Conservation (phyloP, 306 rosid species). For the Quercus gilva region DNA sequence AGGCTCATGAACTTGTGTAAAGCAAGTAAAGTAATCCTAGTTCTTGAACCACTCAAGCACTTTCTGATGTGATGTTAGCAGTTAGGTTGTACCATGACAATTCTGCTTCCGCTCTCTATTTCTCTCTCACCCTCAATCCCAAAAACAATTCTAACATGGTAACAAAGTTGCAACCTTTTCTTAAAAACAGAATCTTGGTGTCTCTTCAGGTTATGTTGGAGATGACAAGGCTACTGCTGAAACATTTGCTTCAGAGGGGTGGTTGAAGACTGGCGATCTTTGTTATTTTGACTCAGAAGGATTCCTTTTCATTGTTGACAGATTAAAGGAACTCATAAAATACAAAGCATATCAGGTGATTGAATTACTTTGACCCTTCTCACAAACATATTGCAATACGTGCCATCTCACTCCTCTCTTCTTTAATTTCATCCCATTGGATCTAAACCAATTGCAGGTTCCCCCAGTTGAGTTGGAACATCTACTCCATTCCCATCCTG, state of each 20-base stretch:
- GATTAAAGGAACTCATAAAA: constrained; percentile 89
- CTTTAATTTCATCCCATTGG: neutral
- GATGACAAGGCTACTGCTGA: constrained; percentile 78
- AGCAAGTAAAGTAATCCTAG: too few relatives aligned
- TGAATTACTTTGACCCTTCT: neutral
- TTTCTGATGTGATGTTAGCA: too few relatives aligned
- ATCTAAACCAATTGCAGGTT: constrained; percentile 54
- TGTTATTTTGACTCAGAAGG: constrained; percentile 90
- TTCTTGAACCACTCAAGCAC: too few relatives aligned
- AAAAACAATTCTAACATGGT: too few relatives aligned
- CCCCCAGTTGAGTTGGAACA: constrained; percentile 92
- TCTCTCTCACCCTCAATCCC: too few relatives aligned
- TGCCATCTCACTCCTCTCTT: neutral
- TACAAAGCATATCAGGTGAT: constrained; percentile 92
- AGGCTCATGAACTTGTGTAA: too few relatives aligned
- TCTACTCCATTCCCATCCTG: constrained; percentile 66
- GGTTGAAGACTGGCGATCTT: constrained; percentile 95
- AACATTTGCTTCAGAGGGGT: constrained; percentile 81
- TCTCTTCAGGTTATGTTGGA: constrained; percentile 68
- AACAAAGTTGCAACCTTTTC: too few relatives aligned
- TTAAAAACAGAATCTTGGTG: neutral
- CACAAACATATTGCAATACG: neutral
- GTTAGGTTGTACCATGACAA: too few relatives aligned
- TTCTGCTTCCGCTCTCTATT: too few relatives aligned
- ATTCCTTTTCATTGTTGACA: constrained; percentile 70